Conservation (phyloP, 2,329 filamentous ascomycete species). For the Plectosphaerella sp. region DNA sequence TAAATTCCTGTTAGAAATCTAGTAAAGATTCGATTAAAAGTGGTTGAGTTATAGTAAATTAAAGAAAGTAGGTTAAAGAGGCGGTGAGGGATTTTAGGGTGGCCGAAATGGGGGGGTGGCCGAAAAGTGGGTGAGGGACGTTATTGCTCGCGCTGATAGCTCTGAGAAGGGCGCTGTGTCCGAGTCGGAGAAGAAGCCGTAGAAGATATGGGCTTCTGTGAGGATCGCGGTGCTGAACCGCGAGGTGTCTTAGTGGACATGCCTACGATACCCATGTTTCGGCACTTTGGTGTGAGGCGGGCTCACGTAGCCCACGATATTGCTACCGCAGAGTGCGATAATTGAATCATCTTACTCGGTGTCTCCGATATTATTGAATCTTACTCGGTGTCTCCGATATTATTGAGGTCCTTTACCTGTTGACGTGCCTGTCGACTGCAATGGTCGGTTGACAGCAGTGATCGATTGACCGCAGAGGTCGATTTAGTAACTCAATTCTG, state of each 20-base stretch:
- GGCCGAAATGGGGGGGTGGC: neutral
- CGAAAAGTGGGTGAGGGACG: neutral
- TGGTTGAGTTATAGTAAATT: neutral
- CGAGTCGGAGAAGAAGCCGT: slow-evolving; percentile 10
- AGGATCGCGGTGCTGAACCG: neutral
- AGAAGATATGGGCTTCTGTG: neutral
- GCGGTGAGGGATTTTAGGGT: slow-evolving; percentile 17
- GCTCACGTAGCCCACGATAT: too few relatives aligned
- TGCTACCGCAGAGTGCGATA: too few relatives aligned
- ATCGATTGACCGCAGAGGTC: too few relatives aligned
- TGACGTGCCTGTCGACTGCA: too few relatives aligned
- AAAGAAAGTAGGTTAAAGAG: neutral
- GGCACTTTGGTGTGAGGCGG: too few relatives aligned
- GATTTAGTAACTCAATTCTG: too few relatives aligned
- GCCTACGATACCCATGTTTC: neutral
- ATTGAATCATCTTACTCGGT: too few relatives aligned
- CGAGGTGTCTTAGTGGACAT: neutral
- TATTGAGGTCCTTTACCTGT: too few relatives aligned
- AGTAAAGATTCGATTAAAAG: neutral
- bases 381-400: too few relatives aligned
- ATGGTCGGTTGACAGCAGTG: too few relatives aligned
- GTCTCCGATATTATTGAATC: too few relatives aligned
- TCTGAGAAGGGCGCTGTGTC: slow-evolving; percentile 2
- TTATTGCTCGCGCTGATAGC: slow-evolving; percentile 1
- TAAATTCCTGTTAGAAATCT: neutral